Evolutionary conservation across 2,329 filamentous ascomycete species (phyloP), one percentile per base, ranked within the genome.

Genomic region (Diaporthe eres): DNA sequence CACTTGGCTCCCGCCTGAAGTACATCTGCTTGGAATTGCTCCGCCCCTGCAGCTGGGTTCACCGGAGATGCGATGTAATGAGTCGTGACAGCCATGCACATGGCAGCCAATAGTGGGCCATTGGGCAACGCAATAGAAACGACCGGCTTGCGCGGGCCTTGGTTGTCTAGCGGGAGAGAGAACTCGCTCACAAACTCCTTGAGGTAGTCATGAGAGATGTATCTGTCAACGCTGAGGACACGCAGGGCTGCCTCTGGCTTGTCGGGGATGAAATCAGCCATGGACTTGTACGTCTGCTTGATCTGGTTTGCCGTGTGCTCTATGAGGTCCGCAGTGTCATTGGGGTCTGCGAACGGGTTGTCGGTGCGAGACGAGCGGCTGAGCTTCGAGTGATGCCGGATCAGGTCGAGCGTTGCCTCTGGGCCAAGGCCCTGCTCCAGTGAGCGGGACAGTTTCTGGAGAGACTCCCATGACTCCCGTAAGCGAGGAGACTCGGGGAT

Each of bases 1-100:
- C 74, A 77, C 49, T 28, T 67, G 9, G 75, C 73, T 0, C 75
- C 75, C 28, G 74, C 68, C 19, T 75, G 75, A 28, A 73, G 58
- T 3, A 79, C 73, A 61, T 79, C 78, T 15, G 78, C 77, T 42
- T 78, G 76, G 28, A 79, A 76, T 6, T 78, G 77, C 44, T 78
- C 67, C 34, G 75, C 67, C 1, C 77, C 74, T 3, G 76, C 72
- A 5, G 76, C 73, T 9, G 76, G 76, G 51, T 78, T 76, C 37
- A 79, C 75, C 1, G 78, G 78, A 4, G 78, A 77, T 13, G 77
- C 78, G 25, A 71, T 71, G 67, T 79, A 79, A 63, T 77, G 77
- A 25, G 75, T 71, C 0, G 77, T 74, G 4, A 79, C 78, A 37
- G 78, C 78, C 9, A 79, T 34, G n/a, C 75, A 79, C 17, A 78